phyloP scores from a whole-genome alignment of 352 stramenopile genomes.

The Phytophthora lateralis region DNA sequence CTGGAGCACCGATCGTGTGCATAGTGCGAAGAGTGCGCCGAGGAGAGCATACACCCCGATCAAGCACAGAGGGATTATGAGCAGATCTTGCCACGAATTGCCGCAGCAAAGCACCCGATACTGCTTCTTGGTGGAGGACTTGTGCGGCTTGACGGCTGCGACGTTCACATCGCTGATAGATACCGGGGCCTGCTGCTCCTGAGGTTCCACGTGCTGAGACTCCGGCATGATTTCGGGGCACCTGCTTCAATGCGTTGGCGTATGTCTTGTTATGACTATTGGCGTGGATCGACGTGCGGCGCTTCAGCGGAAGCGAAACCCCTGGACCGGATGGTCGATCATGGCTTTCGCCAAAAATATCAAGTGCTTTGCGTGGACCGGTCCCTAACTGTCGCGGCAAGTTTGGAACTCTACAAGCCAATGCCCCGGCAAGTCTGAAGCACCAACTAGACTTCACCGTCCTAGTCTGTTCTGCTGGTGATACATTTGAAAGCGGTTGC shows the following conservation, averaged over 20 bases:
- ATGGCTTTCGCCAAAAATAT: slow-evolving; percentile 29
- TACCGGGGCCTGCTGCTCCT: slow-evolving; percentile 16
- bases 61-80: slow-evolving; percentile 73
- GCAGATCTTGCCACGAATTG: slow-evolving; percentile 74
- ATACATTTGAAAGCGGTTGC: slow-evolving; percentile 11
- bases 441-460: neutral
- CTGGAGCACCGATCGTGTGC: slow-evolving; percentile 71
- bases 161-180: slow-evolving; percentile 49
- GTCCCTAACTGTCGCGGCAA: neutral
- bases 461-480: neutral
- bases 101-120: slow-evolving; percentile 69
- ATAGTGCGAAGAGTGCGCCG: slow-evolving; percentile 71
- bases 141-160: slow-evolving; percentile 61
- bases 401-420: neutral
- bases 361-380: neutral
- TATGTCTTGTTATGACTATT: slow-evolving; percentile 12
- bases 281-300: slow-evolving; percentile 10
- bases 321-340: slow-evolving; percentile 2
- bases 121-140: slow-evolving; percentile 30
- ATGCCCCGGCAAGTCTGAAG: neutral
- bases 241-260: slow-evolving; percentile 1
- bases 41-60: slow-evolving; percentile 67
- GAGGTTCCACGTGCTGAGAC: slow-evolving; percentile 16
- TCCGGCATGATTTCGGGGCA: slow-evolving; percentile 20
- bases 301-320: slow-evolving; percentile 26